Evolutionary conservation across 805 yeast species (phyloP), one percentile per base, ranked within the genome.

Genomic region (Scheffersomyces lignosus): DNA sequence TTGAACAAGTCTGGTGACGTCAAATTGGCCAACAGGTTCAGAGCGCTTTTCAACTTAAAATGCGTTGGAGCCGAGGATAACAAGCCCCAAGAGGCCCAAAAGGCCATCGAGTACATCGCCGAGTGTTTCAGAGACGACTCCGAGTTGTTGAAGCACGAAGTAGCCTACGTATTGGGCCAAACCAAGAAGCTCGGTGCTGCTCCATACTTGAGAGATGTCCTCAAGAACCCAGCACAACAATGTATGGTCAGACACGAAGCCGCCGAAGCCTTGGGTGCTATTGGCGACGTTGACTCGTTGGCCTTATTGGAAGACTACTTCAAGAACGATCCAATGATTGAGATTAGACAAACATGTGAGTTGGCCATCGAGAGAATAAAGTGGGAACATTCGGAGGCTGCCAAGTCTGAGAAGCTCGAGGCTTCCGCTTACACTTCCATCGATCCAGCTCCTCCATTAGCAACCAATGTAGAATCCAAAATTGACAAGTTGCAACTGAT

Each of bases 161-260:
- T 93, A 38, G 98, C 99, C 5, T 93, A 93, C 55, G 97, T 91
- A 9, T 69, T 93, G 41, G 99, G 99, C 31, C 99, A 93, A 66
- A 90, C 96, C 31, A 82, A 86, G 59, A 90, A 90, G 66, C 57
- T 81, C 49, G 63, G 77, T 38, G 88, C 96, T 40, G 86, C 91
- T 42, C 83, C 87, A 33, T 73, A 80, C 33, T 74, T 93, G 43
- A 77, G 87, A 60, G 73, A 73, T 5, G 96, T 88, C 15, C 73
- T 93, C 52, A 64, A 66, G 33, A 81, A 83, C 59, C 54, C 58
- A 16, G 48, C 70, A 12, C 98, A 91, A 69, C 93, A 86, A 58
- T 73, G 86, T 43, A 93, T 93, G 98, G 99, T 93, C 25, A 84
- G 99, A 63, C 99, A 93, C 62, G 99, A 93, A 64, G 99, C 99